Conservation (phyloP, 2,329 filamentous ascomycete genomes). For the Aquanectria penicillioides region DNA sequence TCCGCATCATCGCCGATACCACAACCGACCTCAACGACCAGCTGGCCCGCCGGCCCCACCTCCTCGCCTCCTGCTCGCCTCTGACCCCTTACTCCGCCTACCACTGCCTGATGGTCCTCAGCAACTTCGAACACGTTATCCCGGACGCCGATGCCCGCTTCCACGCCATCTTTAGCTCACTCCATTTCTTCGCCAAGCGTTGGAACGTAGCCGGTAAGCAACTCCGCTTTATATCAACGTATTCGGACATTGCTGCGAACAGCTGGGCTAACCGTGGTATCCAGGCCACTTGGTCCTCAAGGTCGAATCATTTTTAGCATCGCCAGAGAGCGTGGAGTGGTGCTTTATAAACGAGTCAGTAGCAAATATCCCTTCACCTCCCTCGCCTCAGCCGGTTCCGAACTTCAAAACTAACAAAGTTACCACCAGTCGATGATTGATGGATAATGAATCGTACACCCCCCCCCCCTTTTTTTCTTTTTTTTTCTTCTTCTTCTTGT, state of each 20-base stretch:
- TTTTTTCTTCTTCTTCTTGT: too few relatives aligned
- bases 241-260: too few relatives aligned
- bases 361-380: background rate
- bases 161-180: slow-evolving; percentile 46
- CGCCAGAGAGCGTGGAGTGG: slow-evolving; percentile 37
- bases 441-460: background rate
- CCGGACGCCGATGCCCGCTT: slow-evolving; percentile 45
- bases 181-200: slow-evolving; percentile 48
- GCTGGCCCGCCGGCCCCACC: slow-evolving; percentile 44
- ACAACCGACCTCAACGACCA: slow-evolving; percentile 48
- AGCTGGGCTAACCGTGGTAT: slow-evolving; percentile 21
- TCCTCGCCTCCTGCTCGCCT: slow-evolving; percentile 46
- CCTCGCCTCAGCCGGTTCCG: background rate
- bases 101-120: slow-evolving; percentile 47
- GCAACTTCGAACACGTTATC: slow-evolving; percentile 47
- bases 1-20: slow-evolving; percentile 48
- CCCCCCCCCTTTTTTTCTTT: background rate
- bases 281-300: slow-evolving; percentile 42
- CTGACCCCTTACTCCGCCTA: slow-evolving; percentile 48
- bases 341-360: slow-evolving; percentile 37
- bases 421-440: background rate
- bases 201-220: slow-evolving; percentile 47
- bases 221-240: background rate
- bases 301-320: slow-evolving; percentile 41
- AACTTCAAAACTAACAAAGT: background rate